Percentiles rank a stretch among this genome's conserved stretches.
Evolutionary conservation across 768 basidiomycete genomes (phyloP).

Genomic region (Glaciozyma martinii): DNA sequence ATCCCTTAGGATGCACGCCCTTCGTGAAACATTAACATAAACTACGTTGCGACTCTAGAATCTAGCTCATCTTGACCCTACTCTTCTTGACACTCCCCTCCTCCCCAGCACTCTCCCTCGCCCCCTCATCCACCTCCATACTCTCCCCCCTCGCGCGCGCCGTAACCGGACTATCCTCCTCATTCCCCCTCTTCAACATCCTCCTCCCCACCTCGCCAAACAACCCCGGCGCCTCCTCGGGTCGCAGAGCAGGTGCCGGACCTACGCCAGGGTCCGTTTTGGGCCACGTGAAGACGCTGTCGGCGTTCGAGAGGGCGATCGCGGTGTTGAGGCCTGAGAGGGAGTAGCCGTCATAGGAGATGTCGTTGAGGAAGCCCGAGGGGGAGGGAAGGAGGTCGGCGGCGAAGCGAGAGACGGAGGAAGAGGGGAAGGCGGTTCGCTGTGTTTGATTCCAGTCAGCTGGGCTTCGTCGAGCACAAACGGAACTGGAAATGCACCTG

Average conservation of each 20-base stretch:
- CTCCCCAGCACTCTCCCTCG: neutral
- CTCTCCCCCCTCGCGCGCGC: conserved; percentile 1
- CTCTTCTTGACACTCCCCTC: neutral
- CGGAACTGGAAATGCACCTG: neutral
- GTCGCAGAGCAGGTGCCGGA: conserved; percentile 13
- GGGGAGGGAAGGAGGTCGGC: conserved; percentile 21
- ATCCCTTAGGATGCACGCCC: too few species aligned
- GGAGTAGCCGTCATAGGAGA: too few species aligned
- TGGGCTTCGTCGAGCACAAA: neutral
- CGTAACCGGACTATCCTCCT: neutral
- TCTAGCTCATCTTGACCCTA: neutral
- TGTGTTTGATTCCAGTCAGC: neutral
- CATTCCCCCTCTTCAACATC: conserved; percentile 8
- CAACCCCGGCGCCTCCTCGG: conserved; percentile 6
- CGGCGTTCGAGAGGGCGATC: neutral
- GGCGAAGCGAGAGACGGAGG: conserved; percentile 11
- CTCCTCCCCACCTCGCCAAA: neutral
- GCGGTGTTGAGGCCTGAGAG: neutral
- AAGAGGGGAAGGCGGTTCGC: conserved; percentile 10
- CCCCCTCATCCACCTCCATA: neutral
- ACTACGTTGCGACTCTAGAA: too few species aligned
- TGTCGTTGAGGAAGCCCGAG: conserved; percentile 20
- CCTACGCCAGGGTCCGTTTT: neutral
- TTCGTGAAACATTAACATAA: too few species aligned
- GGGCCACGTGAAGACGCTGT: neutral